phyloP scores from a whole-genome alignment of 805 yeast genomes.

The Ogataea kodamae region DNA sequence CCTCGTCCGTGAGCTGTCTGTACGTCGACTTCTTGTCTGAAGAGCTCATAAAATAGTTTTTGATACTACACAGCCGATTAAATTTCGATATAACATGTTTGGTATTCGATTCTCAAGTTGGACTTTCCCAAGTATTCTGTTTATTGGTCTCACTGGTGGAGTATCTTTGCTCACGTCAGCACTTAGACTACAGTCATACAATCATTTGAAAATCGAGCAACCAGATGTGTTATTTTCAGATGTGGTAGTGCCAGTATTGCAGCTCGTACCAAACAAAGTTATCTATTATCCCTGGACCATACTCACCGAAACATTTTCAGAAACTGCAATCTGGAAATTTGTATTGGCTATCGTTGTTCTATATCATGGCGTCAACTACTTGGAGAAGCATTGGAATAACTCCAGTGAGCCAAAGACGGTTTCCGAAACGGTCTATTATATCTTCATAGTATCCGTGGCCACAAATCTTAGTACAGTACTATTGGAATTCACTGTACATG shows the following conservation, averaged over 20 bases:
- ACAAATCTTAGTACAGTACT: slow-evolving; percentile 55
- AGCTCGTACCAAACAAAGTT: slow-evolving; percentile 58
- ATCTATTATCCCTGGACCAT: slow-evolving; percentile 63
- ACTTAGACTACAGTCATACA: slow-evolving; percentile 39
- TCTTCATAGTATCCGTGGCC: slow-evolving; percentile 49
- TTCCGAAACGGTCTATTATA: slow-evolving; percentile 46
- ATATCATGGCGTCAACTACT: slow-evolving; percentile 41
- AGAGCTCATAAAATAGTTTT: slow-evolving; percentile 3
- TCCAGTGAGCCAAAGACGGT: slow-evolving; percentile 18
- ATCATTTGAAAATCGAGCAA: slow-evolving; percentile 19
- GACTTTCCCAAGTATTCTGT: slow-evolving; percentile 48
- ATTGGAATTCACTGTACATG: slow-evolving; percentile 24
- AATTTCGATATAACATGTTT: slow-evolving; percentile 14
- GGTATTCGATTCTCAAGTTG: slow-evolving; percentile 19
- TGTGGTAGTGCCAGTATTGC: slow-evolving; percentile 49
- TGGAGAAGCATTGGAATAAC: slow-evolving; percentile 48
- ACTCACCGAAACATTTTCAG: slow-evolving; percentile 61
- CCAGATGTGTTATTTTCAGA: slow-evolving; percentile 35
- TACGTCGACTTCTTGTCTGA: slow-evolving; percentile 9
- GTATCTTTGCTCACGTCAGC: slow-evolving; percentile 41
- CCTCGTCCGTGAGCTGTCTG: slow-evolving; percentile 29
- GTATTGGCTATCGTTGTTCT: slow-evolving; percentile 37
- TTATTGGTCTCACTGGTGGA: slow-evolving; percentile 37
- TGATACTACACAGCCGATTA: slow-evolving; percentile 1
- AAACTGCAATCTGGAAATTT: slow-evolving; percentile 46